Percentiles rank a stretch among this genome's conserved stretches.
phyloP scores from a whole-genome alignment of 1,284 basidiomycete species.

The Sanghuangporus weigelae region DNA sequence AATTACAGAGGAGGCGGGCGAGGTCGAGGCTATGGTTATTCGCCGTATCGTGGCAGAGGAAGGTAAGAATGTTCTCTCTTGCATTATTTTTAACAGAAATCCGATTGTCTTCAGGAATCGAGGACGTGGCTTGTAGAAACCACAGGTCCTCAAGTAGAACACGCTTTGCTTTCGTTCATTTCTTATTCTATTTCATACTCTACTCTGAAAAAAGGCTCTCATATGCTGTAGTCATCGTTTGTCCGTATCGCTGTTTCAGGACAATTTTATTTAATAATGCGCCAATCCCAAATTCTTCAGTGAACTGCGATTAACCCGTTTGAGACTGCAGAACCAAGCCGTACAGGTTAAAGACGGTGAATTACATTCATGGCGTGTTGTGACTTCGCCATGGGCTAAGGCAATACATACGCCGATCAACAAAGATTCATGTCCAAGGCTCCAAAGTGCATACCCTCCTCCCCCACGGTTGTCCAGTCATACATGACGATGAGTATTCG shows the following conservation, averaged over 20 bases:
- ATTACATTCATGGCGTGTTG: not conserved
- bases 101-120: slow-evolving; percentile 20
- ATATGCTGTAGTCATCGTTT: not conserved
- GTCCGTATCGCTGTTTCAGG: too few relatives aligned
- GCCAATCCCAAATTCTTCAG: too few relatives aligned
- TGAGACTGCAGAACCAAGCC: too few relatives aligned
- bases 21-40: slow-evolving; percentile 51
- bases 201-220: not conserved
- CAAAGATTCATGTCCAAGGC: too few relatives aligned
- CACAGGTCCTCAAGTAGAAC: not conserved
- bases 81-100: not conserved
- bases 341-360: not conserved
- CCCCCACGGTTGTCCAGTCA: too few relatives aligned
- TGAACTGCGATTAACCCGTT: too few relatives aligned
- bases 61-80: slow-evolving; percentile 47
- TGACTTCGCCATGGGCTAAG: not conserved
- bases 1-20: slow-evolving; percentile 52
- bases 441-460: too few relatives aligned
- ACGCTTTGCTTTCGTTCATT: not conserved
- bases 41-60: slow-evolving; percentile 74
- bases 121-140: slow-evolving; percentile 22
- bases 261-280: too few relatives aligned
- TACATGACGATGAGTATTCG: not conserved
- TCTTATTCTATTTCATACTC: slow-evolving; percentile 7
- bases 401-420: not conserved